Evolutionary conservation across 495 filamentous ascomycete species (phyloP).

Genomic region (Aspergillus diversus): DNA sequence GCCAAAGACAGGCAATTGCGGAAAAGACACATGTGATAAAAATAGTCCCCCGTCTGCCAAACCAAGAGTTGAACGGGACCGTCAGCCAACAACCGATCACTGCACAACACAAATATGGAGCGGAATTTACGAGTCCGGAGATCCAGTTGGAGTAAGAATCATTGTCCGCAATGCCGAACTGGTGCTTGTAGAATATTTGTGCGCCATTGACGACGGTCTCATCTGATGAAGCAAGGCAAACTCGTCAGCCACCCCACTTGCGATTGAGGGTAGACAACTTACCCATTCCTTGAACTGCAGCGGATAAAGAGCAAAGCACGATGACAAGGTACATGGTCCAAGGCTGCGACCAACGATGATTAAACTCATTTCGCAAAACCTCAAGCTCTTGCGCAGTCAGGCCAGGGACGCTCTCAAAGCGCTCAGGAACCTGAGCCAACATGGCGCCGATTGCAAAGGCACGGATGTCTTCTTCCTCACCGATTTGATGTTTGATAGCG

Average conservation of each 20-base stretch:
- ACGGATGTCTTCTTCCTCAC: conserved; percentile 62
- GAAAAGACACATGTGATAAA: conserved; percentile 74
- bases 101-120: conserved; percentile 78
- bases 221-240: conserved; percentile 51
- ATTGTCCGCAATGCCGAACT: conserved; percentile 66
- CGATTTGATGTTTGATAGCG: conserved; percentile 64
- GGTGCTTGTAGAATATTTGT: conserved; percentile 69
- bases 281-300: conserved; percentile 75
- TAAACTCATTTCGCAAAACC: conserved; percentile 64
- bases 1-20: conserved; percentile 74
- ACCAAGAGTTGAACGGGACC: conserved; percentile 74
- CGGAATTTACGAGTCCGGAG: conserved; percentile 62
- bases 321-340: conserved; percentile 70
- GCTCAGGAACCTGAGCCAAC: conserved; percentile 62
- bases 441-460: conserved; percentile 76
- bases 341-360: conserved; percentile 75
- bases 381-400: conserved; percentile 60
- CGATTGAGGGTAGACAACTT: conserved; percentile 19
- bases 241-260: conserved; percentile 22
- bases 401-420: conserved; percentile 56
- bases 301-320: conserved; percentile 62
- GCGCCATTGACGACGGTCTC: conserved; percentile 82
- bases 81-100: conserved; percentile 83
- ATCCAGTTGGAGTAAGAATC: conserved; percentile 58
- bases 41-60: conserved; percentile 83